Evolutionary conservation across 2,329 filamentous ascomycete genomes (phyloP).

Genomic region (Verticillium nonalfalfae): DNA sequence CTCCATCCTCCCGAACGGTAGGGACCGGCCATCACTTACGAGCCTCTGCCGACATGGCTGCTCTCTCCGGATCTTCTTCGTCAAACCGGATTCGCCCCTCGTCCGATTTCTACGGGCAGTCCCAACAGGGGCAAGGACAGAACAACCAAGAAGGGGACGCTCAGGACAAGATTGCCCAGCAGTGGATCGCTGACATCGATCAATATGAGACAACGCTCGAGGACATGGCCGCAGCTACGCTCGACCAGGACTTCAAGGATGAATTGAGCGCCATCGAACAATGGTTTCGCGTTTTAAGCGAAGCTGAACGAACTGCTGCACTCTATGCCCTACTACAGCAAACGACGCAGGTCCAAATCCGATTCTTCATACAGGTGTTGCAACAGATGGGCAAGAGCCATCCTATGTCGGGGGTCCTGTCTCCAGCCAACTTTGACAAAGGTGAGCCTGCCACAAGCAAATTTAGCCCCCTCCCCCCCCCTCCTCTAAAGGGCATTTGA

Average conservation of each 20-base stretch:
- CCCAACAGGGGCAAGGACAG: constrained; percentile 61
- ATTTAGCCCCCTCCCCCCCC: neutral
- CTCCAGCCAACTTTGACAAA: constrained; percentile 94
- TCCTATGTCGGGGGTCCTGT: constrained; percentile 92
- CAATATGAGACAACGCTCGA: constrained; percentile 98
- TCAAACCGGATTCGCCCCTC: constrained; percentile 83
- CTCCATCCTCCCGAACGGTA: constrained; percentile 71
- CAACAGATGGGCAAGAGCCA: constrained; percentile 99
- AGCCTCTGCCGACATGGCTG: constrained; percentile 92
- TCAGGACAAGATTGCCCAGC: constrained; percentile 88
- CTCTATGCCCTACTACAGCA: constrained; percentile 94
- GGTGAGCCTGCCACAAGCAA: constrained; percentile 43
- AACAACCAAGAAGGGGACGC: constrained; percentile 68
- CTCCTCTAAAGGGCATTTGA: neutral
- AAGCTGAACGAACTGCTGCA: constrained; percentile 92
- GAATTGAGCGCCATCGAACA: constrained; percentile 98
- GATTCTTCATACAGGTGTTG: constrained; percentile 97
- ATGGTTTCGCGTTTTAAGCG: constrained; percentile 97
- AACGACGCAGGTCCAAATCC: constrained; percentile 97
- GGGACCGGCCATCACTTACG: constrained; percentile 80
- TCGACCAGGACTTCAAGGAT: constrained; percentile 99
- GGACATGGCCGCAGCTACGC: constrained; percentile 97
- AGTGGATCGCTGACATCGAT: constrained; percentile 98
- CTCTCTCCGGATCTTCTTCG: constrained; percentile 60
- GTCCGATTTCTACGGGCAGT: constrained; percentile 87